A percentile compares a stretch with the other conserved stretches of the same genome.
phyloP scores from a whole-genome alignment of 257 asterid species.

The Nicotiana sylvestris region DNA sequence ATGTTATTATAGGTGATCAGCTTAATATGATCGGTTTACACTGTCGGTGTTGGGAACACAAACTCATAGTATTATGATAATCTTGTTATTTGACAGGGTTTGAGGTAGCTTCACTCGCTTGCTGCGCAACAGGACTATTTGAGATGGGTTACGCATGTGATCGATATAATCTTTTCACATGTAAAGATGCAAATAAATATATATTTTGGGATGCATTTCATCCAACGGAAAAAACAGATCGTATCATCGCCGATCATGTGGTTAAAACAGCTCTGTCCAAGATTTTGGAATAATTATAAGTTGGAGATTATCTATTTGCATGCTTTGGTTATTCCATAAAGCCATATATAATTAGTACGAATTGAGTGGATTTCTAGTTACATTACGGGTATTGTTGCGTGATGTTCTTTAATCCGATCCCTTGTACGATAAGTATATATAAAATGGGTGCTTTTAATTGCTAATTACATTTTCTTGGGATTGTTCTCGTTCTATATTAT shows the following conservation, averaged over 20 bases:
- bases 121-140: slow-evolving; percentile 82
- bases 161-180: slow-evolving; percentile 47
- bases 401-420: not conserved
- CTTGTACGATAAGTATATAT: not conserved
- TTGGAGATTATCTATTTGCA: not conserved
- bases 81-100: slow-evolving; percentile 44
- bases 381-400: not conserved
- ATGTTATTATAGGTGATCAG: too few species aligned
- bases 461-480: too few species aligned
- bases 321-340: not conserved
- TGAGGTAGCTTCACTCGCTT: slow-evolving; percentile 46
- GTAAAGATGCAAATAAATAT: slow-evolving; percentile 59
- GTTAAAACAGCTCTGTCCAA: slow-evolving; percentile 37
- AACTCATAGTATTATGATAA: not conserved
- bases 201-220: slow-evolving; percentile 95
- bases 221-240: slow-evolving; percentile 64
- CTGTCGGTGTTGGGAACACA: not conserved
- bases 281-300: slow-evolving; percentile 20
- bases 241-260: slow-evolving; percentile 45
- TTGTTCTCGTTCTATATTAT: not conserved
- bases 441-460: not conserved
- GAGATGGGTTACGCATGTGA: slow-evolving; percentile 78
- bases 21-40: not conserved
- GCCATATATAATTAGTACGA: not conserved
- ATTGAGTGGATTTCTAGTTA: not conserved